phyloP scores from a whole-genome alignment of 2,329 filamentous ascomycete species.

The Colletotrichum tamarilloi region DNA sequence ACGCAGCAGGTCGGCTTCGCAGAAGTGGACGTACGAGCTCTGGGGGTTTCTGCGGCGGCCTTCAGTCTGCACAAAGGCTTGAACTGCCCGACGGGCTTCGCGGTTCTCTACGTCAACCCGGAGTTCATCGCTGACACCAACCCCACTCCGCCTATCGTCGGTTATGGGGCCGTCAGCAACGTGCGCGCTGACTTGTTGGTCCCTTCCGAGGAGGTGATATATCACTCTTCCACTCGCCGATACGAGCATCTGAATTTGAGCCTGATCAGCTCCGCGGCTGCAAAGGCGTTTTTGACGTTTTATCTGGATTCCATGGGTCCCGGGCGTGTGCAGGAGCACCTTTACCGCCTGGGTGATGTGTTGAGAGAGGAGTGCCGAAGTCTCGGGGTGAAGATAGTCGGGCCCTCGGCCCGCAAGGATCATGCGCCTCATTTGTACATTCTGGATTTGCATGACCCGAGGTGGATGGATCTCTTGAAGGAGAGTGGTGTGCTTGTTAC shows the following conservation, averaged over 20 bases:
- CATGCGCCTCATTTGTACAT: slow-evolving; percentile 46
- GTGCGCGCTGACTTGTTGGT: slow-evolving; percentile 38
- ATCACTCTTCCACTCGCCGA: slow-evolving; percentile 40
- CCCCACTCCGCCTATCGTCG: slow-evolving; percentile 43
- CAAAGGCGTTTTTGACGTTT: slow-evolving; percentile 40
- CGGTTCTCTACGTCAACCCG: slow-evolving; percentile 43
- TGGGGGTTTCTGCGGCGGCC: slow-evolving; percentile 44
- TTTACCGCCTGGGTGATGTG: slow-evolving; percentile 40
- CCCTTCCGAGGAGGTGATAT: slow-evolving; percentile 32
- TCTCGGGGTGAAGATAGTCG: slow-evolving; percentile 39
- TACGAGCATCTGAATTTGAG: slow-evolving; percentile 46
- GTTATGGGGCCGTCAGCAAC: slow-evolving; percentile 39
- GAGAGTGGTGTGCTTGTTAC: slow-evolving; percentile 35
- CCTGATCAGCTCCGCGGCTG: slow-evolving; percentile 39
- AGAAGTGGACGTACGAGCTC: slow-evolving; percentile 40
- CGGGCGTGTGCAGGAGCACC: slow-evolving; percentile 40
- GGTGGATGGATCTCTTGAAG: slow-evolving; percentile 39
- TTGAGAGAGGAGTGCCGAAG: slow-evolving; percentile 36
- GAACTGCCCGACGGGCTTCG: slow-evolving; percentile 45
- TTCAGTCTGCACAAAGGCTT: slow-evolving; percentile 48
- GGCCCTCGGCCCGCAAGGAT: slow-evolving; percentile 32
- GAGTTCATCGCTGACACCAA: slow-evolving; percentile 37
- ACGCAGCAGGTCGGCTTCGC: slow-evolving; percentile 48
- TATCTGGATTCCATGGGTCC: slow-evolving; percentile 42
- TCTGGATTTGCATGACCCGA: slow-evolving; percentile 37